These are phyloP conservation scores for Teratosphaeria viscida DNA, from an alignment of 2,329 filamentous ascomycete species.

Conservation along the genomic window DNA sequence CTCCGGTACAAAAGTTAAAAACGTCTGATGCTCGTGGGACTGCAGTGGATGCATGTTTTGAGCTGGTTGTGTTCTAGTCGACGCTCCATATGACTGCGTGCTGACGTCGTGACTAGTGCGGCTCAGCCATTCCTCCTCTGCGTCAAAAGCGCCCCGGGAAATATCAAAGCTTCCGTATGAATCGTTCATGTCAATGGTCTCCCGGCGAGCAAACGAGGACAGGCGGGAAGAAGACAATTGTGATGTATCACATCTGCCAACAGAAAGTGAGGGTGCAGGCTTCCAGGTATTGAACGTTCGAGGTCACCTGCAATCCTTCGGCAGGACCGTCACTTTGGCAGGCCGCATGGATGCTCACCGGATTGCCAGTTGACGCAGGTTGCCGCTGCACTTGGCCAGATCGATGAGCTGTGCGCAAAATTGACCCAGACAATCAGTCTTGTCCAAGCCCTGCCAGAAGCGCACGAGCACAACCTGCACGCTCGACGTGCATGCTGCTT, in stretches of 20 bases:
- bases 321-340: not conserved
- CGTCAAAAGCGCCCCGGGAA: not conserved
- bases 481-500: not conserved
- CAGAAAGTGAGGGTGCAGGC: not conserved
- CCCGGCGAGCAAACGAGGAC: not conserved
- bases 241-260: not conserved
- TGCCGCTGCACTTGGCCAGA: not conserved
- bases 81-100: not conserved
- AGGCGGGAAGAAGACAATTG: not conserved
- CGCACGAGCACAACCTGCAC: not conserved
- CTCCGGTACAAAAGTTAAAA: not conserved
- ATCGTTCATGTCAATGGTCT: not conserved
- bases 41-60: not conserved
- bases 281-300: not conserved
- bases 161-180: slow-evolving; percentile 1
- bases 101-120: not conserved
- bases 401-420: not conserved
- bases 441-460: not conserved
- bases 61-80: slow-evolving; percentile 3
- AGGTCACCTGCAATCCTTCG: not conserved
- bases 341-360: not conserved
- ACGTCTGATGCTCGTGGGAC: not conserved
- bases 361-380: not conserved
- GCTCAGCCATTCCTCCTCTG: slow-evolving; percentile 4
- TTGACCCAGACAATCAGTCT: not conserved